A percentile compares a stretch with the other conserved stretches of the same genome.
Conservation (phyloP, 148 eudicot species). For the Chenopodium album region DNA sequence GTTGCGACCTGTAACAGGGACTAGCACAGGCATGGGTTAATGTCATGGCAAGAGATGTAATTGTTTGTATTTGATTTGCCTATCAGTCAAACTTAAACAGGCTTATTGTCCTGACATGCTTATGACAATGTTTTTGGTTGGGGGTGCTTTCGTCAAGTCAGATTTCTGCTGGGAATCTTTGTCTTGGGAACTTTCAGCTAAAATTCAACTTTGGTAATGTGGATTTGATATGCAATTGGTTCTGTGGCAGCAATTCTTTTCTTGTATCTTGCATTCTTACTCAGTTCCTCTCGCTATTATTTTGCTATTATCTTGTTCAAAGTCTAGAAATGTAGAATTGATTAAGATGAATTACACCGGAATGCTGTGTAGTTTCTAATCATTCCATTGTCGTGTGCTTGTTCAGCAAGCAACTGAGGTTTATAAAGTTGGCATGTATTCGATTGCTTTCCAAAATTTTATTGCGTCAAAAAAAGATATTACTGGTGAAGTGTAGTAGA, state of each 20-base stretch:
- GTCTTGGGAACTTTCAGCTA: conserved; percentile 1
- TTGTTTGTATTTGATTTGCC: not conserved
- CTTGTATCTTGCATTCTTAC: not conserved
- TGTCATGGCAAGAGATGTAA: not conserved
- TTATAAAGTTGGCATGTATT: not conserved
- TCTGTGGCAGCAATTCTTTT: not conserved
- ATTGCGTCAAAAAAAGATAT: too few relatives aligned
- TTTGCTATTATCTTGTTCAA: not conserved
- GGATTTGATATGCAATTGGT: not conserved
- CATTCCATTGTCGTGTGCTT: not conserved
- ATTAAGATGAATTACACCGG: not conserved
- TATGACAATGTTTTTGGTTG: not conserved
- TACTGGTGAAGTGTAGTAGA: too few relatives aligned
- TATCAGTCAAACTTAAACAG: not conserved
- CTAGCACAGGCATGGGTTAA: conserved; percentile 72
- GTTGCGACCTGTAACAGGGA: conserved; percentile 62
- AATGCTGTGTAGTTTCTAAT: not conserved
- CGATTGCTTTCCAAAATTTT: too few relatives aligned
- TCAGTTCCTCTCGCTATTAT: not conserved
- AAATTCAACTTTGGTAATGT: not conserved
- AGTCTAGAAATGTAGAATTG: not conserved
- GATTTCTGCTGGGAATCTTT: conserved; percentile 1
- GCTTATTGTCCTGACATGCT: not conserved
- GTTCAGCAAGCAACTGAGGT: not conserved
- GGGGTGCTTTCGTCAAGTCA: not conserved